Base-by-base conservation (phyloP, 805 yeast species). In the Wickerhamomyces subpelliculosus region DNA sequence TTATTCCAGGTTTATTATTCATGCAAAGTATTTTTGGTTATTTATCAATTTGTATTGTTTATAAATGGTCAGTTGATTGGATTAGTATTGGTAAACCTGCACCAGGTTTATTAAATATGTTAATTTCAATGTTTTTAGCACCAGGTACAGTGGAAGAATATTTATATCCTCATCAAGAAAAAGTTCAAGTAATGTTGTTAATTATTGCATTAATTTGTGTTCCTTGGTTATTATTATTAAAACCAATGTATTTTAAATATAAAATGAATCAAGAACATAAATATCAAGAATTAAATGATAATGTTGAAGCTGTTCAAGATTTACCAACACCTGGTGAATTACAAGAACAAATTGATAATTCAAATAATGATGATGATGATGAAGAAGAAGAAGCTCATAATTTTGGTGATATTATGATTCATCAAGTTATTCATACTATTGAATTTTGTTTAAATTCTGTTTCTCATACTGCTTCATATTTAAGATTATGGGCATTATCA, bases 21-120 rank as follows among this genome's bases (percentile, higher is more conserved):
- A 87, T 93, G 96, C 96, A 89, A 62, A 82, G 95, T 40, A 90
- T 93, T 35, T 93, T 93, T 57, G 98, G 98, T 26, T 93, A 93
- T 59, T 70, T 93, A 45, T 76, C 95, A 0, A 62, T 90, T 47
- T 73, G 88, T 44, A 90, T 93, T 49, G 74, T 93, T 25, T 90
- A 86, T 70, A 93, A 93, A 63, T 93, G 98, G 98, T 68, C 82
- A 17, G 81, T 88, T 39, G 94, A 93, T 67, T 93, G 98, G 98
- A 65, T 76, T 40, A 80, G 73, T 17, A 71, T 76, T 39, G 81
- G 69, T 10, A 73, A 73, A 55, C 86, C 81, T 38, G 95, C 98
- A 1, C 98, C 98, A 27, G 89, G 96, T 36, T 70, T 93, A 56
- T 72, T 93, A 57, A 93, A 93, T 61, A 93, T 88, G 95, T 73